Conservation (phyloP, 805 yeast species). For the Cephaloascus fragrans region DNA sequence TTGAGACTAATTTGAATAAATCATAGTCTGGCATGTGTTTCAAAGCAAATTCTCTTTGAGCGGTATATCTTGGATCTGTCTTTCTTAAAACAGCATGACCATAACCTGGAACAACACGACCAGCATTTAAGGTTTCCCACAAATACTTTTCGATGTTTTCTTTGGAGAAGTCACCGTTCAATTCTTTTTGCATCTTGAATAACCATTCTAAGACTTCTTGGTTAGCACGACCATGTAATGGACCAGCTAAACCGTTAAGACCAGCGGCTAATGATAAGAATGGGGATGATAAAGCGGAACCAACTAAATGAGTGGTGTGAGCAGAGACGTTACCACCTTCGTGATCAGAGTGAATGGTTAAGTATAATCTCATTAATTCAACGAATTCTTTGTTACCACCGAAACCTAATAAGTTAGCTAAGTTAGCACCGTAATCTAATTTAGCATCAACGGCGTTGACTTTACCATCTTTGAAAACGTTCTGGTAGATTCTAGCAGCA, state of each 20-base stretch:
- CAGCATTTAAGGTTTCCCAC: slow-evolving; percentile 71
- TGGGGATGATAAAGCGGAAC: slow-evolving; percentile 73
- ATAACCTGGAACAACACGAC: slow-evolving; percentile 84
- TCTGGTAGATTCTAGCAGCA: slow-evolving; percentile 68
- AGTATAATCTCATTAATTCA: slow-evolving; percentile 63
- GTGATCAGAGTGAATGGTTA: slow-evolving; percentile 71
- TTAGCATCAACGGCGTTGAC: slow-evolving; percentile 43
- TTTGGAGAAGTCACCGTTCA: slow-evolving; percentile 47
- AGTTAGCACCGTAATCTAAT: slow-evolving; percentile 67
- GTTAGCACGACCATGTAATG: slow-evolving; percentile 78
- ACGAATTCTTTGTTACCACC: slow-evolving; percentile 48
- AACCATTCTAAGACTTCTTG: slow-evolving; percentile 78
- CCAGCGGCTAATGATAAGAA: slow-evolving; percentile 72
- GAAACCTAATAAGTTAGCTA: slow-evolving; percentile 56
- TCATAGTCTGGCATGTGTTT: slow-evolving; percentile 71
- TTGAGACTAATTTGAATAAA: slow-evolving; percentile 67
- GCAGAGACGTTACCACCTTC: slow-evolving; percentile 84
- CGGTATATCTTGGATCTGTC: slow-evolving; percentile 83
- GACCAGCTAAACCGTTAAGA: slow-evolving; percentile 77
- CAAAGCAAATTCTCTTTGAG: slow-evolving; percentile 76
- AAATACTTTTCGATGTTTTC: slow-evolving; percentile 65
- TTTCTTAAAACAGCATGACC: slow-evolving; percentile 85
- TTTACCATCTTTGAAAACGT: slow-evolving; percentile 46
- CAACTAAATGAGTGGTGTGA: slow-evolving; percentile 74
- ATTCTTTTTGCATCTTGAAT: slow-evolving; percentile 46